Evolutionary conservation across 2,329 filamentous ascomycete genomes (phyloP).

Genomic region (Colletotrichum echinochloae): DNA sequence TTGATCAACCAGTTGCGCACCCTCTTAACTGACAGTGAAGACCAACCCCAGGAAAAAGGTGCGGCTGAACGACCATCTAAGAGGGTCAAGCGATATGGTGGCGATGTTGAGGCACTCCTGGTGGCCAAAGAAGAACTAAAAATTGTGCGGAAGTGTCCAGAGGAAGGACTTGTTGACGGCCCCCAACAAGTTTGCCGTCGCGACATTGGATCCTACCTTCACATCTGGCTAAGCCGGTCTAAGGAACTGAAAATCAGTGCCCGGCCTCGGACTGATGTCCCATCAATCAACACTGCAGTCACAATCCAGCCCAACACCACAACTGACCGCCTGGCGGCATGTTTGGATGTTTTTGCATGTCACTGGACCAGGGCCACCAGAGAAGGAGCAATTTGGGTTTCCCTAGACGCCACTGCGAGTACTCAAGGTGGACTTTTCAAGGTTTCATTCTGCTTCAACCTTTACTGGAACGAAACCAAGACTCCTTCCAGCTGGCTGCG

Average conservation of each 20-base stretch:
- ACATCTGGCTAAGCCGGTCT: neutral
- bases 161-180: neutral
- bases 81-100: constrained; percentile 20
- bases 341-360: constrained; percentile 34
- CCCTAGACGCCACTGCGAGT: constrained; percentile 48
- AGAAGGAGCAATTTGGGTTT: constrained; percentile 50
- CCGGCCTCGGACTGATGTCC: neutral
- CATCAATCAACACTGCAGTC: constrained; percentile 11
- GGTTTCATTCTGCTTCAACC: constrained; percentile 50
- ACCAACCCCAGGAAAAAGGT: neutral
- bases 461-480: constrained; percentile 58
- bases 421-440: constrained; percentile 44
- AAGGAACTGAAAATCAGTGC: constrained; percentile 16
- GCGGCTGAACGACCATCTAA: constrained; percentile 18
- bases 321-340: constrained; percentile 14
- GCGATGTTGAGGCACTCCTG: constrained; percentile 1
- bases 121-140: constrained; percentile 25
- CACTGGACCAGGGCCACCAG: constrained; percentile 37
- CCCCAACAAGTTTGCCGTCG: neutral
- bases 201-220: constrained; percentile 24
- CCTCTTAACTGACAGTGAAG: constrained; percentile 6
- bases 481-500: constrained; percentile 49
- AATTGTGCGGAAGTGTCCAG: constrained; percentile 26
- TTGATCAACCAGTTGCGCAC: constrained; percentile 22
- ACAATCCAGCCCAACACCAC: constrained; percentile 6